A percentile compares a stretch with the other conserved stretches of the same genome.
These are phyloP conservation scores for Solanum aculeatissimum DNA, from an alignment of 305 asterid species.

Conservation along the genomic window DNA sequence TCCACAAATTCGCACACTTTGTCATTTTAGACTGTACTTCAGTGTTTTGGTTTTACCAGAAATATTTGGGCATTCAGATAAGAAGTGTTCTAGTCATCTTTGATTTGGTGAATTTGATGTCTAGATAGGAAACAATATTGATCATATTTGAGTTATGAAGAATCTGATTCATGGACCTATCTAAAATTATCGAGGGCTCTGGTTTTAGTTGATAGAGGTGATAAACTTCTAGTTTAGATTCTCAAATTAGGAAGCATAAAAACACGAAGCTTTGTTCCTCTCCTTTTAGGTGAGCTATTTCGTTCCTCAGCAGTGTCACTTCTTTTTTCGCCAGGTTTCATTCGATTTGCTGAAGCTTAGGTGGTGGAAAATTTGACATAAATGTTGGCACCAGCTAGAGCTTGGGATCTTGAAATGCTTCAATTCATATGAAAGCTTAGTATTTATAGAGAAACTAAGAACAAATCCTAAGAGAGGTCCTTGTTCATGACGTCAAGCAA, in stretches of 20 bases:
- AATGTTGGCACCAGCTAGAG: neutral
- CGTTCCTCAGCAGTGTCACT: neutral
- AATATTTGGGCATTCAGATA: neutral
- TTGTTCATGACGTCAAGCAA: neutral
- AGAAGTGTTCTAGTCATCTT: neutral
- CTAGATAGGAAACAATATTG: neutral
- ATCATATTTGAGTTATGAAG: neutral
- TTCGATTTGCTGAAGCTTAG: neutral
- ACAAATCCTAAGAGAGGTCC: neutral
- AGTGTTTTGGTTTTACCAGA: neutral
- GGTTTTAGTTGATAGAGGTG: neutral
- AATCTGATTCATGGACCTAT: neutral
- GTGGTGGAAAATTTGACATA: neutral
- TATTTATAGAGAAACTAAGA: neutral
- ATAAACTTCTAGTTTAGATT: neutral
- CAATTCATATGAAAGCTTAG: neutral
- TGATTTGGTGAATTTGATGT: neutral
- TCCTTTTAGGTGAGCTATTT: neutral
- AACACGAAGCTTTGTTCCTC: neutral
- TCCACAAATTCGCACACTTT: neutral
- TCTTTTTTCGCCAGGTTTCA: neutral
- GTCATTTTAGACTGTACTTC: neutral
- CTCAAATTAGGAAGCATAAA: neutral
- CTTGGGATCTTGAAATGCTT: neutral
- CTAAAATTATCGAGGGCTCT: neutral